Percentiles rank a stretch among this genome's conserved stretches.
Evolutionary conservation across 768 basidiomycete genomes (phyloP).

Genomic region (Baorangia bicolor): DNA sequence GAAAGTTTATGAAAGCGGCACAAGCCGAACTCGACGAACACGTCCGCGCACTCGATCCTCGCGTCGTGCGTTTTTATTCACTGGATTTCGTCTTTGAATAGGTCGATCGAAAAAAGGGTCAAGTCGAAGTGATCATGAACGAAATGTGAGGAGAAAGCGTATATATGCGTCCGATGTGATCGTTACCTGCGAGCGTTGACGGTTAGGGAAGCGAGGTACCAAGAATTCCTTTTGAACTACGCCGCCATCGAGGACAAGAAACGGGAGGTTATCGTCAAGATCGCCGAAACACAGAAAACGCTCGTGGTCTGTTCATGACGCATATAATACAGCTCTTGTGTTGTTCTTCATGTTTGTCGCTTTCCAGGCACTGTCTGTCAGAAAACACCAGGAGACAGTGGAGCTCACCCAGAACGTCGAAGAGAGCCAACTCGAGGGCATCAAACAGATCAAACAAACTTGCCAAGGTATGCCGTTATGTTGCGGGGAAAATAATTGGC

Average conservation of each 20-base stretch:
- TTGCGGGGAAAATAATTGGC: too few relatives aligned
- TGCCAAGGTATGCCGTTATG: constrained; percentile 19
- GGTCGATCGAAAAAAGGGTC: constrained; percentile 21
- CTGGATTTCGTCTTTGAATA: not conserved
- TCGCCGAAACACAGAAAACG: constrained; percentile 20
- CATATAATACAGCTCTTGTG: not conserved
- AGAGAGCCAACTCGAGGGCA: constrained; percentile 23
- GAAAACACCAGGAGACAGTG: constrained; percentile 27
- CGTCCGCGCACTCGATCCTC: constrained; percentile 6
- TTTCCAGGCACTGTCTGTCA: constrained; percentile 26
- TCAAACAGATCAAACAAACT: constrained; percentile 19
- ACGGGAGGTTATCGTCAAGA: constrained; percentile 27
- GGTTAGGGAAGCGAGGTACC: constrained; percentile 25
- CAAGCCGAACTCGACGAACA: constrained; percentile 28
- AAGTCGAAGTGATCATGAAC: constrained; percentile 19
- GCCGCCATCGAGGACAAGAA: constrained; percentile 27
- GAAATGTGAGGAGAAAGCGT: constrained; percentile 25
- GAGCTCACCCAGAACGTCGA: constrained; percentile 23
- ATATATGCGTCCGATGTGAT: constrained; percentile 4
- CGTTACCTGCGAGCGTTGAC: not conserved
- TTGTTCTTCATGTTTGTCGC: not conserved
- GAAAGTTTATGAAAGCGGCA: constrained; percentile 19
- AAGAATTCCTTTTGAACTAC: constrained; percentile 27
- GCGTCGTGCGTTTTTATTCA: not conserved
- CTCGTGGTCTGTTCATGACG: constrained; percentile 25